Base-by-base conservation (phyloP, 176 grass and related monocot species). In the Aechmea fasciata region DNA sequence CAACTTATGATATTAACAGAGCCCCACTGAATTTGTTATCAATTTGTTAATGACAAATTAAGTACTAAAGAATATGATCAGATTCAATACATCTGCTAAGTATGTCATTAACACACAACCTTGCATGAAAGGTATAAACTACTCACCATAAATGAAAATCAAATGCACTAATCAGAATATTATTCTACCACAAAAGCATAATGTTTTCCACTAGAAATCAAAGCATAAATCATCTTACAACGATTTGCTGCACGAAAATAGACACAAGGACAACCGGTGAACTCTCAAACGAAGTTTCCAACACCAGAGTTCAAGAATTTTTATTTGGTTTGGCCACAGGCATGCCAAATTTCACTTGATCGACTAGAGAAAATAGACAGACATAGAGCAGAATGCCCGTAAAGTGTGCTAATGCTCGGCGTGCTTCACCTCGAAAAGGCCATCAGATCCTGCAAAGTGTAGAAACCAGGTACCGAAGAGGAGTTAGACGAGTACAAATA, bases 351-450 rank as follows among this genome's bases (percentile, higher is more conserved):
- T 19, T 18, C 55, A 61, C 17, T 10, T 61, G 55, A 61, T 61
- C 10, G n/a, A 61, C 14, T 19, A 61, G 55, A 61, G 52, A 55
- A 55, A 61, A 61, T 61, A 18, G 9, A 11, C 5, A 2, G 17
- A n/a, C n/a, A 20, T 9, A 20, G 33, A 41, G 33, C 13, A 2
- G 14, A 61, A 61, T 7, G 14, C 55, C 10, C 9, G 55, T 18
- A 19, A 22, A 61, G 55, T 61, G 55, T 61, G 55, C 22, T 52
- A 75, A 62, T 65, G 72, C 15, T 73, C 71, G n/a, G n/a, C 7
- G 17, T 66, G 73, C 73, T 75, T 75, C 48, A 0, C 3, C 73
- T 75, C 73, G 65, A 65, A 75, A 12, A 75, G 62, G 65, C 62
- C 63, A 33, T 75, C 49, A 33, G 73, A 63, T 52, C 73, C 73